phyloP scores from a whole-genome alignment of 1,284 basidiomycete species.

The Amylostereum chailletii region DNA sequence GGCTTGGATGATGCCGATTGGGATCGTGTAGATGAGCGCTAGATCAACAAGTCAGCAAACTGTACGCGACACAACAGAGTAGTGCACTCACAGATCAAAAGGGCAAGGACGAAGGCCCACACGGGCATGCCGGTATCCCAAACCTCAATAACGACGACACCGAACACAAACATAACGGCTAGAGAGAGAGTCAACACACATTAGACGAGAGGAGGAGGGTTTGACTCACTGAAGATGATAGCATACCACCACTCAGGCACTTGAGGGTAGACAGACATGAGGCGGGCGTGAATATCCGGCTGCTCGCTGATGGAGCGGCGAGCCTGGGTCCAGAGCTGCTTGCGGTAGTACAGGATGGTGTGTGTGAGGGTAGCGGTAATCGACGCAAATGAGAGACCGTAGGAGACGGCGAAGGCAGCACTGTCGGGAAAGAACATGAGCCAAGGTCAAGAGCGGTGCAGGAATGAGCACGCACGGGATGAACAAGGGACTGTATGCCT shows the following conservation, averaged over 20 bases:
- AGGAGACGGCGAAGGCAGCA: slow-evolving; percentile 39
- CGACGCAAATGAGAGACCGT: slow-evolving; percentile 46
- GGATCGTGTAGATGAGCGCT: slow-evolving; percentile 39
- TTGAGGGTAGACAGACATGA: slow-evolving; percentile 12
- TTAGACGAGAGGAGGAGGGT: too few relatives aligned
- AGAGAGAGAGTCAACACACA: neutral
- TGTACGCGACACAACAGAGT: slow-evolving; percentile 23
- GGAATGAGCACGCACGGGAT: slow-evolving; percentile 32
- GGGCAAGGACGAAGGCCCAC: slow-evolving; percentile 43
- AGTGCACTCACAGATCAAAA: slow-evolving; percentile 23
- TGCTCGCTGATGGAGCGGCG: slow-evolving; percentile 56
- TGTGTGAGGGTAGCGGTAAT: slow-evolving; percentile 62
- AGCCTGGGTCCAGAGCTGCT: slow-evolving; percentile 56
- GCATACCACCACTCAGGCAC: slow-evolving; percentile 22
- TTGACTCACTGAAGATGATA: slow-evolving; percentile 17
- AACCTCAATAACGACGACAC: slow-evolving; percentile 60
- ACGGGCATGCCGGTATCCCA: slow-evolving; percentile 62
- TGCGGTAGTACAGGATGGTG: slow-evolving; percentile 71
- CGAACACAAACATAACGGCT: slow-evolving; percentile 49
- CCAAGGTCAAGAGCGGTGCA: too few relatives aligned
- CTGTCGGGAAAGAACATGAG: neutral
- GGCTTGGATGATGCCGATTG: slow-evolving; percentile 47
- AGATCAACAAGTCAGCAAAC: slow-evolving; percentile 26
- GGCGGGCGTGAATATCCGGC: slow-evolving; percentile 73
- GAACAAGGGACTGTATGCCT: slow-evolving; percentile 75